phyloP scores from a whole-genome alignment of 2,329 filamentous ascomycete species.

The Fusarium multiceps region DNA sequence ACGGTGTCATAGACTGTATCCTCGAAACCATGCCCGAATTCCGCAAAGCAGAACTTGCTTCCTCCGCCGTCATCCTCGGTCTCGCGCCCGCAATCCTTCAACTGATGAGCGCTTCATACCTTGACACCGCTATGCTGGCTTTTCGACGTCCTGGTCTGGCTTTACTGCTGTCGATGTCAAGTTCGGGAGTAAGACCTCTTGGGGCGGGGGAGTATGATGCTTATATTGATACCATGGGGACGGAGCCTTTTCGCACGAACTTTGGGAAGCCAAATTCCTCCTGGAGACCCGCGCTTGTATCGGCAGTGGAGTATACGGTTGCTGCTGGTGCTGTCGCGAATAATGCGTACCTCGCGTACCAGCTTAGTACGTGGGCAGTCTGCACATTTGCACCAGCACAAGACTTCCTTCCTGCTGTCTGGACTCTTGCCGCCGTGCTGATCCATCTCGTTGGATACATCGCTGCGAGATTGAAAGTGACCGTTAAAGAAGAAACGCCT shows the following conservation, averaged over 20 bases:
- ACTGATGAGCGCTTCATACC: conserved; percentile 27
- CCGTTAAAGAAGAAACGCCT: neutral
- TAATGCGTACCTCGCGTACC: conserved; percentile 23
- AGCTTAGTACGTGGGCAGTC: conserved; percentile 26
- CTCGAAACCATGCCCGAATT: conserved; percentile 35
- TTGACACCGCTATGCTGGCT: conserved; percentile 38
- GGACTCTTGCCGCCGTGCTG: neutral
- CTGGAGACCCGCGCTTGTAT: neutral
- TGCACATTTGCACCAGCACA: conserved; percentile 29
- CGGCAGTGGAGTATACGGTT: conserved; percentile 4
- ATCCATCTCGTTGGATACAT: conserved; percentile 10
- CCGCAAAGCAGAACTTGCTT: conserved; percentile 41
- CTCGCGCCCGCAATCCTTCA: conserved; percentile 35
- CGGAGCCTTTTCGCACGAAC: conserved; percentile 2
- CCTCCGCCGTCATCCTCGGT: conserved; percentile 39
- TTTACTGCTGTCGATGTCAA: conserved; percentile 29
- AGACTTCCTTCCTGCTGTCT: conserved; percentile 28
- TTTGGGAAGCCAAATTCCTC: neutral
- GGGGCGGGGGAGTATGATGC: conserved; percentile 16
- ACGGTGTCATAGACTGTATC: conserved; percentile 34
- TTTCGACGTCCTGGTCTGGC: conserved; percentile 36
- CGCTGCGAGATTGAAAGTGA: conserved; percentile 7
- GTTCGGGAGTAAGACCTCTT: conserved; percentile 23
- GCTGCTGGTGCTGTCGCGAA: conserved; percentile 25
- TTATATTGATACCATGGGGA: conserved; percentile 4